Conservation (phyloP, 1,139 yeast species). For the Arxiozyma slooffiae region DNA sequence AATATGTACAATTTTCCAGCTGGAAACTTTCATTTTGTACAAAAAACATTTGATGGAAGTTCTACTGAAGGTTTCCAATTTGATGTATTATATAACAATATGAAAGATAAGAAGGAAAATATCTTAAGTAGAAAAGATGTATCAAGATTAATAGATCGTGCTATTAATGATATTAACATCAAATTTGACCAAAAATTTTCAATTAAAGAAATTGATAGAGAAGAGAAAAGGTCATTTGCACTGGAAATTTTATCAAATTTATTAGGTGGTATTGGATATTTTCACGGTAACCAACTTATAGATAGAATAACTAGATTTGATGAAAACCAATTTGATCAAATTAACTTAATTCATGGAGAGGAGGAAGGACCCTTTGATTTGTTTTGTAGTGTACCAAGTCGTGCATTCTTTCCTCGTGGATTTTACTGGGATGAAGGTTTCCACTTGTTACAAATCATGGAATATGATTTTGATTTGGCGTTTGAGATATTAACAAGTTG, state of each 20-base stretch:
- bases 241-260: constrained; percentile 72
- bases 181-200: constrained; percentile 50
- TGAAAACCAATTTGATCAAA: constrained; percentile 53
- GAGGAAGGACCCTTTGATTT: constrained; percentile 62
- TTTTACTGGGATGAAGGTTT: constrained; percentile 99
- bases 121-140: constrained; percentile 38
- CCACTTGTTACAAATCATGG: constrained; percentile 71
- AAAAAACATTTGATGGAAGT: constrained; percentile 45
- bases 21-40: constrained; percentile 74
- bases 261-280: constrained; percentile 83
- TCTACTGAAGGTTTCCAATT: constrained; percentile 63
- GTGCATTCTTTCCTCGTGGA: constrained; percentile 93
- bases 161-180: constrained; percentile 38
- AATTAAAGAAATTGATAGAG: constrained; percentile 33
- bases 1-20: constrained; percentile 47
- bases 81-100: constrained; percentile 52
- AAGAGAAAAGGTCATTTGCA: constrained; percentile 50
- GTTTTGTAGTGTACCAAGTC: constrained; percentile 79
- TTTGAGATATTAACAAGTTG: constrained; percentile 78
- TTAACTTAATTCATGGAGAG: constrained; percentile 40
- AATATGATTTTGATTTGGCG: constrained; percentile 76
- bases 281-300: constrained; percentile 78
- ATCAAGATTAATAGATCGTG: constrained; percentile 32
- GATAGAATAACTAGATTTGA: constrained; percentile 63
- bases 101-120: constrained; percentile 34